Percentiles rank a stretch among this genome's conserved stretches.
Evolutionary conservation across 495 filamentous ascomycete genomes (phyloP).

Genomic region (Penicillium egyptiacum): DNA sequence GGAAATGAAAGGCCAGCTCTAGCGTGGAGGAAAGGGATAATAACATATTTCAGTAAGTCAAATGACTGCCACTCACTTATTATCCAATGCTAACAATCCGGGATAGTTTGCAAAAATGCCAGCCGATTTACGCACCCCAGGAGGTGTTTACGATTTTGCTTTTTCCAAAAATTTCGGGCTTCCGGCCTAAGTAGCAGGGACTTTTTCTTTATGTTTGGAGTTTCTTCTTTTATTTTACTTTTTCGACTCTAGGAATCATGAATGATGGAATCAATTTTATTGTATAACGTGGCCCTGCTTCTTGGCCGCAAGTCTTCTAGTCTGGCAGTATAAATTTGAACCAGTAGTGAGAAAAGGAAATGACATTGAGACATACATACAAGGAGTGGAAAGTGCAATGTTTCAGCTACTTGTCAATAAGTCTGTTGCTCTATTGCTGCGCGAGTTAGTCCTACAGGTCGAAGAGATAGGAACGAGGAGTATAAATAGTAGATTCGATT

Average conservation of each 20-base stretch:
- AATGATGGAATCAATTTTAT: constrained; percentile 24
- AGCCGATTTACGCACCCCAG: constrained; percentile 12
- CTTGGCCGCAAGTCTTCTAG: background rate
- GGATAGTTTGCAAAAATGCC: constrained; percentile 20
- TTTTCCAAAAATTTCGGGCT: constrained; percentile 15
- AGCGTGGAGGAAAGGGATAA: constrained; percentile 44
- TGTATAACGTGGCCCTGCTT: background rate
- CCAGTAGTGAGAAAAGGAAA: background rate
- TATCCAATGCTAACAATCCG: background rate
- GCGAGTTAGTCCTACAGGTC: background rate
- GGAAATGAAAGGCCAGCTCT: constrained; percentile 18
- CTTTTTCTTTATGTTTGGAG: constrained; percentile 12
- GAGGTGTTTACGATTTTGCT: constrained; percentile 17
- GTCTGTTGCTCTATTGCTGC: background rate
- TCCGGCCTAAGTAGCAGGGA: constrained; percentile 11
- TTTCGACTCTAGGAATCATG: constrained; percentile 22
- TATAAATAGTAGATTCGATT: background rate
- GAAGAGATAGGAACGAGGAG: background rate
- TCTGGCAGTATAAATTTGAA: background rate
- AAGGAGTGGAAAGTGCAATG: background rate
- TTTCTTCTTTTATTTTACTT: constrained; percentile 12
- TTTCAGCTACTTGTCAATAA: background rate
- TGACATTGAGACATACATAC: background rate
- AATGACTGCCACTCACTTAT: background rate
- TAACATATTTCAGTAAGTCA: constrained; percentile 26